Base-by-base conservation (phyloP, 495 filamentous ascomycete species). In the Filosporella fistucella region DNA sequence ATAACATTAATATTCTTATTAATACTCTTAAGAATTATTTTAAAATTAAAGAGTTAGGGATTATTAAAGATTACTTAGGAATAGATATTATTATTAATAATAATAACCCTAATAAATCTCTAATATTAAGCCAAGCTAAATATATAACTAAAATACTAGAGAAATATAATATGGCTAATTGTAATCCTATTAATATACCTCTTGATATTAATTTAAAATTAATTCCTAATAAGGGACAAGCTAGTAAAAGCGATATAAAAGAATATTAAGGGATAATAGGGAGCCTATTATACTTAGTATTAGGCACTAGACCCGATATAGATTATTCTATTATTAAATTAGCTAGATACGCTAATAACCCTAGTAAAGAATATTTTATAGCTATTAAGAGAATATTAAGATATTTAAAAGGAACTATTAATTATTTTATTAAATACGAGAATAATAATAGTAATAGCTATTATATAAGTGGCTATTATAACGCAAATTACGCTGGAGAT, bases 1-100 rank as follows among this genome's bases (percentile, higher is more conserved):
- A 43, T 37, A 44, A 9, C 17, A 39, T 55, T 40, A 55, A 50
- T 30, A 24, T n/a, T 13, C 43, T 57, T 29, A 60, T 56, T 29
- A 40, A 39, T 10, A 2, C 37, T n/a, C 22, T 58, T 3, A 46
- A 21, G 20, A 22, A 41, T 17, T 25, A 42, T n/a, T 54, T 58
- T 41, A 41, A 60, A 10, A 54, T 60, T 33, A 60, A 49, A 16
- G 41, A 60, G 23, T 32, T 60, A 40, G 50, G 57, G 18, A 21
- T 39, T 30, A 42, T 39, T 26, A 45, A 49, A 13, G 47, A 51
- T 29, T 60, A 47, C 25, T 33, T 60, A 35, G 50, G 49, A 12
- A 47, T 60, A 11, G 14, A 55, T 26, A 51, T 60, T n/a, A n/a
- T n/a, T n/a, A n/a, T n/a, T 29, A 35, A 42, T 10, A 20, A 28